Evolutionary conservation across 2,329 filamentous ascomycete species (phyloP), one percentile per base, ranked within the genome.

Genomic region (Fusarium decemcellulare): DNA sequence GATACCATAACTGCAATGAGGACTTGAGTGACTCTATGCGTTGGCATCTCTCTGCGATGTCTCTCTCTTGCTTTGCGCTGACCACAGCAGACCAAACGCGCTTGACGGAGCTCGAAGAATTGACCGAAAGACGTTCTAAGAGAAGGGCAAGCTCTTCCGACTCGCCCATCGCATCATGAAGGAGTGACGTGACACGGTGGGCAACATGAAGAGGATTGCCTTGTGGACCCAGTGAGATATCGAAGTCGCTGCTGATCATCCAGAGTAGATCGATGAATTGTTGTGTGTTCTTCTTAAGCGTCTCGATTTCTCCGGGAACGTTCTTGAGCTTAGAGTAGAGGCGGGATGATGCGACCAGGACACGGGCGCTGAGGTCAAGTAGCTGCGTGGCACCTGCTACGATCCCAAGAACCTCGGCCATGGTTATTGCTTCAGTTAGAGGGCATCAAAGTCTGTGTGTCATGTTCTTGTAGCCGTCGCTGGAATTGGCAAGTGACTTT

Each of bases 301-400:
- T 59, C 12, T 59, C 47, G 15, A 53, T 52, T 8, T 53, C 56
- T 5, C 11, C 15, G 5, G 56, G 47, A 9, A 52, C 23, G 5
- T 53, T 44, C 23, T 44, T 59, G 15, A 59, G 46, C n/a, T 52
- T 59, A 6, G 23, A 6, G n/a, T 59, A 59, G 2, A 59, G 18
- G n/a, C 27, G 9, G 5, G 56, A 52, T 2, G 56, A 52, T 0
- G 37, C 56, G 8, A 52, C 14, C 8, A 59, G 10, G 39, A 59
- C 23, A 11, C 56, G 56, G 4, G 39, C 14, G 30, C 47, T 59
- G 18, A 53, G 56, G 18, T 59, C 56, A 0, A 32, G 9, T 2
- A 59, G 39, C 30, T 59, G 47, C 9, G 47, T 8, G 5, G 39
- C 39, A 4, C 56, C 56, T 10, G 56, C 56, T 14, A 53, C 47